Evolutionary conservation across 2,329 filamentous ascomycete species (phyloP).

Genomic region (Colletotrichum sp.): DNA sequence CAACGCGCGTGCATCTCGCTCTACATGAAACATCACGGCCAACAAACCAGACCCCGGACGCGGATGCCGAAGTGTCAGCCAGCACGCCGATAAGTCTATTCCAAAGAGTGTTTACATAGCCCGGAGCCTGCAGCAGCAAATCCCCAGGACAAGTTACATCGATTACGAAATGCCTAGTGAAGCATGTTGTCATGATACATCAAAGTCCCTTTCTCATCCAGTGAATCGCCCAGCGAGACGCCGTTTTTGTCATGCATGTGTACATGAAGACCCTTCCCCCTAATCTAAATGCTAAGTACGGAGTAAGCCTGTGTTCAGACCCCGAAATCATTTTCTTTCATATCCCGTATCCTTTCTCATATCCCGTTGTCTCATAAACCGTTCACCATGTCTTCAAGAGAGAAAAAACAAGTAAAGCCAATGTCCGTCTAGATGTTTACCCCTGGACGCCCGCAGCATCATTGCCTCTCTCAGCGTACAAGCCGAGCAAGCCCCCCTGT

Average conservation of each 20-base stretch:
- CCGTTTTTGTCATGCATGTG: neutral
- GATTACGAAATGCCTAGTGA: neutral
- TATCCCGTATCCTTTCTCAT: neutral
- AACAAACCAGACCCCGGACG: neutral
- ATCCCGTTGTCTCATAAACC: neutral
- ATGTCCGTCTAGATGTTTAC: neutral
- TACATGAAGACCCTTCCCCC: neutral
- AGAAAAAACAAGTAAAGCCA: neutral
- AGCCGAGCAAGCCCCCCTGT: neutral
- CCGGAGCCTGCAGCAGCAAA: neutral
- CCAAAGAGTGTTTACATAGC: neutral
- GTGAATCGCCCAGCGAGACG: slow-evolving; percentile 7
- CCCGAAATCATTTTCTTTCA: neutral
- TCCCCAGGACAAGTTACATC: neutral
- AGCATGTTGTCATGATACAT: neutral
- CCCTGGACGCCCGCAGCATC: neutral
- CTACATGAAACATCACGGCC: neutral
- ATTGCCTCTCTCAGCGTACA: neutral
- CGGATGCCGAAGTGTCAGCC: neutral
- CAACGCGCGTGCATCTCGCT: neutral
- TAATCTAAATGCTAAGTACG: neutral
- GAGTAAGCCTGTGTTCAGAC: neutral
- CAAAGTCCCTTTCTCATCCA: neutral
- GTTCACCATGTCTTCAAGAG: neutral
- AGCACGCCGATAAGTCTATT: neutral